Evolutionary conservation across 1,284 basidiomycete genomes (phyloP).

Genomic region (Cyathus olla): DNA sequence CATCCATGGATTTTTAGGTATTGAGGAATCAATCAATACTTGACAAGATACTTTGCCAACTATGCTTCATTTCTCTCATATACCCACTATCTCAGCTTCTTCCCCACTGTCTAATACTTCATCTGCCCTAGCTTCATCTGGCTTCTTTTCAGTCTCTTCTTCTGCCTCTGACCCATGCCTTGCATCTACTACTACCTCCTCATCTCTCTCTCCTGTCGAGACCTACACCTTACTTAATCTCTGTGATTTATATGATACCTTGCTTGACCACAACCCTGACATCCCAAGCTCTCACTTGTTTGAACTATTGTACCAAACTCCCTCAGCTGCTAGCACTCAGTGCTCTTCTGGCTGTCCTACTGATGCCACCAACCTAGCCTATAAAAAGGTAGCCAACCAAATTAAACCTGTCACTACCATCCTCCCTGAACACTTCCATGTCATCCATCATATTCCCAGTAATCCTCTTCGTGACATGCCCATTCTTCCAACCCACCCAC

Average conservation of each 20-base stretch:
- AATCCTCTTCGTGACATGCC: background rate
- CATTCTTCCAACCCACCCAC: background rate
- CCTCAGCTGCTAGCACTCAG: no score
- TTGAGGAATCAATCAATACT: conserved; percentile 8
- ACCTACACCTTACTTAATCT: background rate
- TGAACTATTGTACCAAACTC: no score
- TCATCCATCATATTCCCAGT: background rate
- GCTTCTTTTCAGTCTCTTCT: background rate
- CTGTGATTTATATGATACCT: background rate
- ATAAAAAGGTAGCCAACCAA: background rate
- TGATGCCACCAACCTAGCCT: background rate
- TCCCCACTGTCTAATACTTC: no score
- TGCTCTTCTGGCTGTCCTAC: no score
- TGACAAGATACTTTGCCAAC: background rate
- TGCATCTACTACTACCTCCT: background rate
- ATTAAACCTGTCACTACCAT: background rate
- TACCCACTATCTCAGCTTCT: no score
- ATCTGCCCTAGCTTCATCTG: no score
- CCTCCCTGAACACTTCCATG: background rate
- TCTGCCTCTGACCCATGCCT: background rate
- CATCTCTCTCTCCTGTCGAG: background rate
- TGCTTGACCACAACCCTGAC: background rate
- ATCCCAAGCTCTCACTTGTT: background rate
- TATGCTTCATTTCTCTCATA: no score
- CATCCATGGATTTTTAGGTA: background rate